phyloP scores from a whole-genome alignment of 192 early-diverging fungal genomes.

The Mortierella antarctica region DNA sequence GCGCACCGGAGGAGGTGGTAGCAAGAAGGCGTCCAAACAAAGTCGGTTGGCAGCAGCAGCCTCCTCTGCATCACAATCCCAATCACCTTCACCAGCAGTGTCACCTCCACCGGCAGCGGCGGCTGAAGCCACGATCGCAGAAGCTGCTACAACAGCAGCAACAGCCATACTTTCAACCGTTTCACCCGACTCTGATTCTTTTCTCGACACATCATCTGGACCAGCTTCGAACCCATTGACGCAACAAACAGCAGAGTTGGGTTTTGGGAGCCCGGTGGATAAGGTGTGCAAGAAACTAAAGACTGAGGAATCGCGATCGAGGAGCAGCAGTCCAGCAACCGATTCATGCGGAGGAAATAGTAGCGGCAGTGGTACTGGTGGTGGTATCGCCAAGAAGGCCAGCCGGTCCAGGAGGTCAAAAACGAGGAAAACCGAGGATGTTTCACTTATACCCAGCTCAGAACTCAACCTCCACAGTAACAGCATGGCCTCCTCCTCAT shows the following conservation, averaged over 20 bases:
- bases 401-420: conserved; percentile 9
- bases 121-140: background rate
- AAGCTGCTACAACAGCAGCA: background rate
- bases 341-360: conserved; percentile 6
- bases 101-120: background rate
- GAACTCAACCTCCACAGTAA: background rate
- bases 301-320: conserved; percentile 1
- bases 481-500: background rate
- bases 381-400: conserved; percentile 1
- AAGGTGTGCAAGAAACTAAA: conserved; percentile 19
- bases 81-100: background rate
- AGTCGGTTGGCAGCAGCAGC: background rate
- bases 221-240: background rate
- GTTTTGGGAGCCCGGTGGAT: too few relatives aligned
- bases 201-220: background rate
- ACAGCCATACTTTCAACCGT: background rate
- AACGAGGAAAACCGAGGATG: conserved; percentile 18
- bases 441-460: conserved; percentile 27
- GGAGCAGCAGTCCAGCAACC: conserved; percentile 22
- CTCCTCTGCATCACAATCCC: background rate
- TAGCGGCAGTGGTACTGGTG: background rate
- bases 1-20: background rate
- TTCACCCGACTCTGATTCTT: too few relatives aligned
- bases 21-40: conserved; percentile 9
- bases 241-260: too few relatives aligned